phyloP scores from a whole-genome alignment of 2,329 filamentous ascomycete species.

The Sclerotinia spermophila region DNA sequence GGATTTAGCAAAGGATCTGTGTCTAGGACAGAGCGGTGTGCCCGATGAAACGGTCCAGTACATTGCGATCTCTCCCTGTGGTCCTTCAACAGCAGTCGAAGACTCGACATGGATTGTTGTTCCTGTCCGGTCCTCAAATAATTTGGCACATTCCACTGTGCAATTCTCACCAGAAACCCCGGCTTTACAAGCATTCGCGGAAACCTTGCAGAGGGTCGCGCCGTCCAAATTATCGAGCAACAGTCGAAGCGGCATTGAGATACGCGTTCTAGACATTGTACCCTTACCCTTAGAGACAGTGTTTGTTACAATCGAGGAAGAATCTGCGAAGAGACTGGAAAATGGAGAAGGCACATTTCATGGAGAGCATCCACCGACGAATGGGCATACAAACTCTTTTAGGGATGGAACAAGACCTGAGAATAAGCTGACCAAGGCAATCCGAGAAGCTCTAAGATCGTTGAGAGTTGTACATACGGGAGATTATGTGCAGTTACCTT shows the following conservation, averaged over 20 bases:
- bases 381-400: slow-evolving; percentile 39
- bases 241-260: slow-evolving; percentile 75
- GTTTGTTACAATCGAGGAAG: slow-evolving; percentile 80
- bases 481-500: slow-evolving; percentile 72
- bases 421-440: slow-evolving; percentile 58
- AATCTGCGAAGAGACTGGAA: slow-evolving; percentile 74
- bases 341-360: slow-evolving; percentile 81
- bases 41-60: slow-evolving; percentile 47
- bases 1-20: slow-evolving; percentile 79
- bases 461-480: slow-evolving; percentile 78
- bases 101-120: slow-evolving; percentile 80
- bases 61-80: slow-evolving; percentile 72
- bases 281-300: slow-evolving; percentile 79
- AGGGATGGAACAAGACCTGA: slow-evolving; percentile 42
- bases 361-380: slow-evolving; percentile 52
- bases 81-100: slow-evolving; percentile 53
- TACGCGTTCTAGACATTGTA: slow-evolving; percentile 75
- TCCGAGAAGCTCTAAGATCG: slow-evolving; percentile 70
- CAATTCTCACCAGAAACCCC: slow-evolving; percentile 71
- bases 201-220: slow-evolving; percentile 66
- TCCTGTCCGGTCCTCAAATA: slow-evolving; percentile 62
- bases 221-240: slow-evolving; percentile 71
- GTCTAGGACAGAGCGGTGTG: slow-evolving; percentile 56
- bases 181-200: slow-evolving; percentile 75
- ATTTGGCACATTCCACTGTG: slow-evolving; percentile 71